Evolutionary conservation across 371 early-diverging fungal genomes (phyloP), one percentile per base, ranked within the genome.

Genomic region (Mortierella polycephala): DNA sequence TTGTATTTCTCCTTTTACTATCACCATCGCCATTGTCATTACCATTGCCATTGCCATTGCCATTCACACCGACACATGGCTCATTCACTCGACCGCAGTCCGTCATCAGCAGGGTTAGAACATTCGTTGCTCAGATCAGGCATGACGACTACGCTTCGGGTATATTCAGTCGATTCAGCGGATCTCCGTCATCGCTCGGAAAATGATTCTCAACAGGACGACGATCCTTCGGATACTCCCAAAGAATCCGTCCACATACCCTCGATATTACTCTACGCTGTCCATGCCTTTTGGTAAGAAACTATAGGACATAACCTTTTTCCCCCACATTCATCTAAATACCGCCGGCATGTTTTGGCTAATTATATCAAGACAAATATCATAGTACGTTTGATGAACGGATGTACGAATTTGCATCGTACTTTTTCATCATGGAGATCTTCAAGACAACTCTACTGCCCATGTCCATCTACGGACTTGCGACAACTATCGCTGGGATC

Each of bases 351-450:
- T 10, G 1, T n/a, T n/a, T 39, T 3, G 14, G 42, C 40, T 58
- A 0, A 6, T 16, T 13, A 5, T 10, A 18, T 45, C 12, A 13
- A 40, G 23, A n/a, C 45, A 14, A 0, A 20, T 16, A 2, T 23
- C 16, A 12, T 42, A 70, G 75, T 20, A 68, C 81, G 8, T 81
- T 75, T 50, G 74, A 73, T 14, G 76, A 81, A 20, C 67, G 82
- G 30, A 55, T 73, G 3, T 82, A 76, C 57, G 82, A 82, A 50
- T 82, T 82, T 67, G 76, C 77, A 13, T 70, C 73, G 7, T 71
- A 62, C 57, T 66, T 82, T 30, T 82, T 82, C 58, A 69, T 82
- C 54, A 73, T 77, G 60, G 74, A 76, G 61, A 73, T 82, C 57
- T 82, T 82, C 66, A 66, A 70, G 51, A 73, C 73, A 1, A 76